Base-by-base conservation (phyloP, 1,284 basidiomycete species). In the Chalciporus sp. region DNA sequence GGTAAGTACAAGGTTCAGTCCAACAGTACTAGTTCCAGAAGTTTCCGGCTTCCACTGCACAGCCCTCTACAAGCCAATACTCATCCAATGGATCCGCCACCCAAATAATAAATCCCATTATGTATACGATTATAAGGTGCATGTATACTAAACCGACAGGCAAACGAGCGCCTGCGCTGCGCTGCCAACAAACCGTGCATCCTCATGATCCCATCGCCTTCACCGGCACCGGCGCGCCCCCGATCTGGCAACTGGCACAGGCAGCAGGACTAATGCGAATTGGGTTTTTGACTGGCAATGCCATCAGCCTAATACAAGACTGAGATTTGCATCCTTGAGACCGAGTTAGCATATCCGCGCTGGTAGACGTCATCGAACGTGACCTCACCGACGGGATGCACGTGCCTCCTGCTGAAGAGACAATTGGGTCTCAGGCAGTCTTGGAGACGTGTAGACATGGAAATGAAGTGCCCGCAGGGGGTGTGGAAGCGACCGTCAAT, bases 401-500 rank as follows among this genome's bases (percentile, higher is more conserved):
- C 63, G 59, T 90, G 88, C 55, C 84, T 76, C 66, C 73, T 69
- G 66, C 90, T 91, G 71, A 92, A 92, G 56, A 89, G 69, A 68
- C 89, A 92, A 62, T 82, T 79, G 6, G 73, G 64, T 52, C 74
- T 74, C 47, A 83, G 68, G 62, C 89, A 92, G 67, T 92, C 89
- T 63, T 86, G 79, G 45, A 80, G 71, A 52, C 78, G 80, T 20
- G 89, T 89, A 40, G 84, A 81, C 82, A 92, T 86, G 48, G 84
- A 79, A 55, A 83, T 74, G 69, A 92, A 91, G 70, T 92, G 88
- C n/a, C 82, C 79, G 70, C 89, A 92, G 50, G 72, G 69, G 14
- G 82, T 82, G 73, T 90, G 81, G 72, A 79, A 88, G 59, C 88
- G 83, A 56, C 90, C 89, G 67, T 92, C 89, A 59, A 89, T 84